Evolutionary conservation across 305 asterid species (phyloP).

Genomic region (Ajuga reptans): DNA sequence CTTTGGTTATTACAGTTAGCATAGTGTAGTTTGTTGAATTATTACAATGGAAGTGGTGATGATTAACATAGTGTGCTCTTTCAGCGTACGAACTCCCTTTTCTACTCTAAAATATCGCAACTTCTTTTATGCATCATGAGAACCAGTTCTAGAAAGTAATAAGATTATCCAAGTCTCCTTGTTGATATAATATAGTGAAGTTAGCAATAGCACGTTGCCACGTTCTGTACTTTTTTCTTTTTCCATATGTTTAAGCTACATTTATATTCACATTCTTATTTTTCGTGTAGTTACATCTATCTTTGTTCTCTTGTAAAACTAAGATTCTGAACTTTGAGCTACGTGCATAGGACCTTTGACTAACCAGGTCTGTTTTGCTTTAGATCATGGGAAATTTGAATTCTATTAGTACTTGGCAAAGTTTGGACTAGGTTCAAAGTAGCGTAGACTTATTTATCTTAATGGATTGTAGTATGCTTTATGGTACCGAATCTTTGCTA

Average conservation of each 20-base stretch:
- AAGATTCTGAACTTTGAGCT: background rate
- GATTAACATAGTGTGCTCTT: background rate
- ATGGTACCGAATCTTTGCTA: background rate
- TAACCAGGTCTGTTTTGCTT: background rate
- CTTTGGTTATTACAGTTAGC: background rate
- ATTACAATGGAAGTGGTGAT: background rate
- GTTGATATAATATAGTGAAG: background rate
- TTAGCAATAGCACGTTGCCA: background rate
- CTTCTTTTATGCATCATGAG: background rate
- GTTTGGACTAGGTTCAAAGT: background rate
- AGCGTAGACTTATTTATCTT: background rate
- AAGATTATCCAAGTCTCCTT: background rate
- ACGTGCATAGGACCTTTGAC: background rate
- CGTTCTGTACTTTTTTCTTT: background rate
- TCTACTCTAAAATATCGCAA: background rate
- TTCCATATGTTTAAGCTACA: background rate
- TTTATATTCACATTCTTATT: background rate
- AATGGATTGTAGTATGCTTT: too few species aligned
- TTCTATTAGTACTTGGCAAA: background rate
- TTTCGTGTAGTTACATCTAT: background rate
- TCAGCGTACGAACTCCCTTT: background rate
- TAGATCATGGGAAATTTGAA: background rate
- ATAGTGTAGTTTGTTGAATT: background rate
- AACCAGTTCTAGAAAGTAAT: background rate
- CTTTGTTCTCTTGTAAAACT: background rate